Conservation (phyloP, 2,329 filamentous ascomycete genomes). For the Cyphellophora europaea region DNA sequence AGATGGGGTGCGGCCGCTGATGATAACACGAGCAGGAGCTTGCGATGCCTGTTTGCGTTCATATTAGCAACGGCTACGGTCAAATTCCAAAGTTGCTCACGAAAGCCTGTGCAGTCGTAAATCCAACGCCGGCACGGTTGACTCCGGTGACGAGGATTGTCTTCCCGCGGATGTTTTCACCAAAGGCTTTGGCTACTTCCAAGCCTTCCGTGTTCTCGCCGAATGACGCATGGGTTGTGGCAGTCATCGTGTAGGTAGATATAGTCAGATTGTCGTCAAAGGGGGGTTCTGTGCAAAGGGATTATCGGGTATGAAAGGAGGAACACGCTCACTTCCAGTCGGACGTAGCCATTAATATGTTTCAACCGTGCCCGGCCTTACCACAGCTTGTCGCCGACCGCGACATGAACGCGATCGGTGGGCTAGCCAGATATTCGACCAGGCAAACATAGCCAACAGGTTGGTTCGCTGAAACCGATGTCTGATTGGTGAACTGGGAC, state of each 20-base stretch:
- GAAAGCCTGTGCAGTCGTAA: conserved; percentile 22
- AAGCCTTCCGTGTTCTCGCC: conserved; percentile 6
- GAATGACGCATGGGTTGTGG: conserved; percentile 6
- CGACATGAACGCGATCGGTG: too few relatives aligned
- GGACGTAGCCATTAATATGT: too few relatives aligned
- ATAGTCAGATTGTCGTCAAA: too few relatives aligned
- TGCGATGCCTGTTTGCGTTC: conserved; percentile 19
- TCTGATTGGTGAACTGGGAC: too few relatives aligned
- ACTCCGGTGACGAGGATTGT: conserved; percentile 32
- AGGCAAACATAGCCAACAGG: too few relatives aligned
- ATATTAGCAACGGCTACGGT: background rate
- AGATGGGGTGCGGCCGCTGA: conserved; percentile 27
- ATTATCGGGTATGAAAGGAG: too few relatives aligned
- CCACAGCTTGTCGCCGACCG: too few relatives aligned
- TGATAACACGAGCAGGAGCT: conserved; percentile 27
- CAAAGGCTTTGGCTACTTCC: conserved; percentile 16
- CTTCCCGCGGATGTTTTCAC: conserved; percentile 19
- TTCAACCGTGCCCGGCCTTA: too few relatives aligned
- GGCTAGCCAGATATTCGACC: too few relatives aligned
- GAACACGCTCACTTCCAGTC: too few relatives aligned
- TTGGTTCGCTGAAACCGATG: too few relatives aligned
- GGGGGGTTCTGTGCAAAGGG: too few relatives aligned
- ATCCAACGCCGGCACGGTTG: conserved; percentile 28
- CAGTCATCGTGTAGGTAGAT: conserved; percentile 9
- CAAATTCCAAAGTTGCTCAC: conserved; percentile 21